Evolutionary conservation across 768 basidiomycete species (phyloP).

Genomic region (Mycena olivaceomarginata): DNA sequence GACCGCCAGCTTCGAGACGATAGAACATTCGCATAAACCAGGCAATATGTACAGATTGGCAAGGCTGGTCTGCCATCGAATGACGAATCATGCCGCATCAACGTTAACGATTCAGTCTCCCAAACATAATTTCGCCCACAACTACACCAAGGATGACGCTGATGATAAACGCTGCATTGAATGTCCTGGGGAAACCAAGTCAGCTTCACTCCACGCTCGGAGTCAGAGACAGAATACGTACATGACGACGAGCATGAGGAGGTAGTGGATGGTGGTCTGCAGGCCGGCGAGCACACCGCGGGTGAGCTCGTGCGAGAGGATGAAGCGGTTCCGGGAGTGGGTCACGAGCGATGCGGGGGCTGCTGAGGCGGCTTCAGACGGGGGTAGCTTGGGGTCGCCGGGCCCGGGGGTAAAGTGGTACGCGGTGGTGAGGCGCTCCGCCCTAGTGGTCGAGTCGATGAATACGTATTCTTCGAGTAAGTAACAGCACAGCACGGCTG

Average conservation of each 20-base stretch:
- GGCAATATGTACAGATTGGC: background rate
- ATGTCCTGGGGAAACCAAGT: conserved; percentile 35
- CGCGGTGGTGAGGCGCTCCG: conserved; percentile 15
- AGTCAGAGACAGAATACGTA: background rate
- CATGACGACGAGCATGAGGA: conserved; percentile 51
- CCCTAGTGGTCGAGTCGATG: background rate
- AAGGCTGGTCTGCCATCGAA: background rate
- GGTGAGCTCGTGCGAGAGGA: conserved; percentile 46
- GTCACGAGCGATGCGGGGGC: background rate
- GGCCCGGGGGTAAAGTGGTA: conserved; percentile 14
- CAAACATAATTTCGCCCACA: conserved; percentile 45
- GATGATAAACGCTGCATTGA: conserved; percentile 46
- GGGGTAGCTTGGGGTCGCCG: conserved; percentile 7
- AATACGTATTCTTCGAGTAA: background rate
- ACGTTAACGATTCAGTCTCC: conserved; percentile 27
- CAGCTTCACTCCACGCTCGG: no score
- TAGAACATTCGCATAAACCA: background rate
- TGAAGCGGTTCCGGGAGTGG: conserved; percentile 26
- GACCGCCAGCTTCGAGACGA: no score
- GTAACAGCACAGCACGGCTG: background rate
- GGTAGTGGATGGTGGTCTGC: conserved; percentile 45
- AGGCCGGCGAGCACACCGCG: conserved; percentile 42
- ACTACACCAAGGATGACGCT: conserved; percentile 44
- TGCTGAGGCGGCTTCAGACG: background rate
- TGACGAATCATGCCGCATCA: no score